Conservation (phyloP, 2,329 filamentous ascomycete species). For the Ustilaginoidea virens region DNA sequence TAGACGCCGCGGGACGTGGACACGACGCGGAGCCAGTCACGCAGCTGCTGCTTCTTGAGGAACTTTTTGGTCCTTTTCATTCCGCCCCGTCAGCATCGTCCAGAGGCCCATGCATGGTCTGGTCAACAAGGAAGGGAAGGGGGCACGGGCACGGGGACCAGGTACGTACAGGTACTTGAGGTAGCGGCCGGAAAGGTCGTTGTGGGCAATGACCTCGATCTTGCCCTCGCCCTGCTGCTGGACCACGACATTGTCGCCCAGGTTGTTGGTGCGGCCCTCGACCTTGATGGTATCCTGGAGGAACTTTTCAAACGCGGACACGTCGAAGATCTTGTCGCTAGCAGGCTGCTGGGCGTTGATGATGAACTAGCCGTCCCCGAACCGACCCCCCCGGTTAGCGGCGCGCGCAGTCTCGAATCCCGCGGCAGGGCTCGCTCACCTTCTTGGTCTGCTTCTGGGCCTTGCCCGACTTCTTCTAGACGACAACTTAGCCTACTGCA, state of each 20-base stretch:
- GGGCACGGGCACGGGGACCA: too few species aligned
- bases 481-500: constrained; percentile 93
- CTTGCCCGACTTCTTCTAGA: constrained; percentile 52
- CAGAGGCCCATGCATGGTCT: too few species aligned
- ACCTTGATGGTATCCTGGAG: constrained; percentile 99
- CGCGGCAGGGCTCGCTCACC: constrained; percentile 29
- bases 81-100: not conserved
- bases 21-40: constrained; percentile 99
- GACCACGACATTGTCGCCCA: constrained; percentile 85
- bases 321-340: constrained; percentile 99
- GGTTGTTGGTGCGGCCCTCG: constrained; percentile 93
- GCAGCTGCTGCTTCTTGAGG: constrained; percentile 99
- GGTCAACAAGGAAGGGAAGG: too few species aligned
- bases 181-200: constrained; percentile 96
- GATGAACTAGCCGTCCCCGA: constrained; percentile 54
- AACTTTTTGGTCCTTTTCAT: constrained; percentile 90
- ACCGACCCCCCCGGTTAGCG: too few species aligned
- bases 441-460: constrained; percentile 77
- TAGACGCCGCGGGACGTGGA: constrained; percentile 97
- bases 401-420: not conserved
- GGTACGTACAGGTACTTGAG: constrained; percentile 98
- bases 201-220: constrained; percentile 95
- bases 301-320: constrained; percentile 98
- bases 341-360: constrained; percentile 99
- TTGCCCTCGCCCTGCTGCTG: constrained; percentile 88